These are phyloP conservation scores for Botryobasidium botryosum DNA, from an alignment of 768 basidiomycete species.

Conservation along the genomic window DNA sequence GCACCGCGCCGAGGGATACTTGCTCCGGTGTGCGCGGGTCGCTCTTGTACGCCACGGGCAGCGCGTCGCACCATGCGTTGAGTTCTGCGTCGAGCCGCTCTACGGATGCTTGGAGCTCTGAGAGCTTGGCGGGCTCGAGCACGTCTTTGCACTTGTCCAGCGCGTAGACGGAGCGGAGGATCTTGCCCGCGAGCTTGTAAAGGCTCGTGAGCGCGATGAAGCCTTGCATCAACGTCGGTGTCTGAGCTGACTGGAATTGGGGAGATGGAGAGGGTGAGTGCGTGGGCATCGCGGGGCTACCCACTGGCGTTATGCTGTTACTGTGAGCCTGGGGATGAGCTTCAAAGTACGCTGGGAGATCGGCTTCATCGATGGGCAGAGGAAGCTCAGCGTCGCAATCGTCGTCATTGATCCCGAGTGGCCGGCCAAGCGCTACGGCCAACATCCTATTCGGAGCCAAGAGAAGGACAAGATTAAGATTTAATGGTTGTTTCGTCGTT, in stretches of 20 bases:
- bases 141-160: conserved; percentile 40
- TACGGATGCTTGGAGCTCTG: conserved; percentile 59
- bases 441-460: conserved; percentile 74
- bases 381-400: conserved; percentile 86
- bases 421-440: conserved; percentile 74
- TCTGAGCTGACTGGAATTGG: conserved; percentile 5
- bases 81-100: conserved; percentile 64
- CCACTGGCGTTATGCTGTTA: conserved; percentile 14
- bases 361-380: conserved; percentile 66
- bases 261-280: not conserved
- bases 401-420: conserved; percentile 72
- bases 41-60: conserved; percentile 60
- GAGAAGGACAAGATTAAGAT: not conserved
- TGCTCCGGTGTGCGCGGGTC: conserved; percentile 58
- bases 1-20: conserved; percentile 64
- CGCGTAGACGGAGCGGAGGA: conserved; percentile 69
- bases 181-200: conserved; percentile 60
- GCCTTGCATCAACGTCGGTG: conserved; percentile 59
- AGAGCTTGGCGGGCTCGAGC: conserved; percentile 54
- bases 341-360: conserved; percentile 55
- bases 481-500: conserved; percentile 9
- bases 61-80: conserved; percentile 66
- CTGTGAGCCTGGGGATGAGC: conserved; percentile 29
- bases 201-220: conserved; percentile 56
- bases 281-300: conserved; percentile 1